Base-by-base conservation (phyloP, 108 stramenopile species). In the Cyclostephanos invisitatus region DNA sequence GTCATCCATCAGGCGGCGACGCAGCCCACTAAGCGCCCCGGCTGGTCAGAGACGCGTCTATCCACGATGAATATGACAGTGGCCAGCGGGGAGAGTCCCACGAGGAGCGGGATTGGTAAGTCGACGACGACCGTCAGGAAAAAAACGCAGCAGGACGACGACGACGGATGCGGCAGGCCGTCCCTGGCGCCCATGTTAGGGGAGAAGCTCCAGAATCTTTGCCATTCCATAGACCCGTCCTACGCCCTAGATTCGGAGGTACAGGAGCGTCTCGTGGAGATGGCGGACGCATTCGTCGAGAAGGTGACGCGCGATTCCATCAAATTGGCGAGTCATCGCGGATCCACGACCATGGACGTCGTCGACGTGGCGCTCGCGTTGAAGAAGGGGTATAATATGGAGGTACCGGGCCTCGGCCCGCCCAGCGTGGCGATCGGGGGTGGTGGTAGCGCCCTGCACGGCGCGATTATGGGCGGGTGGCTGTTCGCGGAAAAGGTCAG, bases 231-330 rank as follows among this genome's bases (percentile, higher is more conserved):
- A 53, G 90, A 94, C 68, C 92, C 92, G 36, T 81, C 85, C 42
- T 91, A 90, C 65, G 67, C 74, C 8, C 68, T 94, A 25, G 90
- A 94, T 51, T 36, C 86, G 20, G 84, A 88, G 53, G 90, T 89
- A 28, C 90, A 94, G 78, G 89, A 91, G 48, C 83, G 85, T 60
- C 67, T 91, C 12, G 68, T 94, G 64, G 81, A 83, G 68, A 70
- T 94, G 67, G 90, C 89, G 25, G 88, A 94, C 67, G 82, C 88
- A 37, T 94, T 94, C 74, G 63, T 94, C 60, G 90, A 91, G 32
- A 88, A 89, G 68, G 89, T 94, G 7, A 82, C 77, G 3, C 58
- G 72, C 8, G 84, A 88, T 76, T 66, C 80, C 9, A 82, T 87
- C 3, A 75, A 83, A 27, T 55, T 94, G 62, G 83, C 92, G 9